Base-by-base conservation (phyloP, 129 eudicot species). In the Helichrysum umbraculigerum region DNA sequence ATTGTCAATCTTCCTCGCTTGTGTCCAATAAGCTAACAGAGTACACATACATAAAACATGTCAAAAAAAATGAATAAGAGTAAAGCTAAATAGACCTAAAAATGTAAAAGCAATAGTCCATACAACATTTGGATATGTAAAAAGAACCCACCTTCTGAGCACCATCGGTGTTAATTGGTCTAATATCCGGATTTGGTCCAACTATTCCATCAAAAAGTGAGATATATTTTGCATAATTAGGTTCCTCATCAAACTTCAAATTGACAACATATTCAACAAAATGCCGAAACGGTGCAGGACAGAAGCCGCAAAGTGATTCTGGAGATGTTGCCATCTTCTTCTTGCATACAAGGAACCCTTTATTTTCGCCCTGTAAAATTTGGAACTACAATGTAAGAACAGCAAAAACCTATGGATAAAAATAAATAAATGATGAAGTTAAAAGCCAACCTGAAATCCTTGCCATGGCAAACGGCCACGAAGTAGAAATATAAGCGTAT, bases 281-380 rank as follows among this genome's bases (percentile, higher is more conserved):
- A 20, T 84, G 89, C 16, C 90, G 82, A 61, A 92, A 92, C 25
- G 98, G 96, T 6, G 83, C 83, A 76, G 96, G 98, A 64, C 91
- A 89, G 68, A 86, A 81, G 79, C 86, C 68, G 65, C 96, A 92
- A 44, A 92, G 92, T 57, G 93, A n/a, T 68, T 87, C 98, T 29
- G 98, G 96, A 68, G 98, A 87, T 61, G 98, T 89, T 62, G 93
- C 85, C 98, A 93, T 93, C 87, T 93, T 93, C 85, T 90, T 93
- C 84, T 93, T 93, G 83, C 98, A 79, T 30, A 93, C 98, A 77
- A 86, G 93, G 78, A 89, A 92, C 50, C 96, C 91, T 82, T 92
- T 92, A 73, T 87, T 92, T 72, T 92, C 98, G 0, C 96, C 96
- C 98, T 92, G 71, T 42, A 75, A 1, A 19, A 22, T 4, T 41